Conservation (phyloP, 306 rosid genomes). For the Glycine tomentella region DNA sequence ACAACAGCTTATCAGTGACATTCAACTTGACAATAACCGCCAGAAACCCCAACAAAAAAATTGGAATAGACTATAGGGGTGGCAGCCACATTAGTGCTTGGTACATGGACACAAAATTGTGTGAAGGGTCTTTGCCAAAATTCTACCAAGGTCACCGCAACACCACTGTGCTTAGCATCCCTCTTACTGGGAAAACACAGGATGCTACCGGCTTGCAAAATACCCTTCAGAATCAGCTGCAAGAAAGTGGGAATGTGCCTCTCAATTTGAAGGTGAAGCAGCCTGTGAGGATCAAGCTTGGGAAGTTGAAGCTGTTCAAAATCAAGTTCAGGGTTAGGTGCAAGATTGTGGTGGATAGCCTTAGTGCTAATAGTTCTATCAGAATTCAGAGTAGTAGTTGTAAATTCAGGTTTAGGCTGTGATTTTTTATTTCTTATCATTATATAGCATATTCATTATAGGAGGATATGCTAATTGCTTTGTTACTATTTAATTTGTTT, state of each 20-base stretch:
- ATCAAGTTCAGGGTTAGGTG: conserved; percentile 71
- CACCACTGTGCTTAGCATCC: conserved; percentile 62
- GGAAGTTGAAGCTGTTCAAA: conserved; percentile 70
- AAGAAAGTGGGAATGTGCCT: conserved; percentile 56
- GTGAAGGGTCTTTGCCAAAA: conserved; percentile 72
- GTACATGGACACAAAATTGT: conserved; percentile 60
- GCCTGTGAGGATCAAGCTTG: conserved; percentile 79
- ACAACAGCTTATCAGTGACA: conserved; percentile 55
- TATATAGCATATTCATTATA: neutral
- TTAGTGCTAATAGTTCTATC: conserved; percentile 48
- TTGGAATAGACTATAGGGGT: conserved; percentile 77
- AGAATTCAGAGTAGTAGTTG: conserved; percentile 48
- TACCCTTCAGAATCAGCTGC: conserved; percentile 46
- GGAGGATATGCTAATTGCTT: conserved; percentile 12
- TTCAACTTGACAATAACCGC: conserved; percentile 70
- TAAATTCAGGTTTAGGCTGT: conserved; percentile 50
- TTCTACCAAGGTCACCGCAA: conserved; percentile 87
- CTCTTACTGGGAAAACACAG: conserved; percentile 56
- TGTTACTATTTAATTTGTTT: conserved; percentile 40
- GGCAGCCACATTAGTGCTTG: conserved; percentile 75
- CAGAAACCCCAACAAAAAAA: conserved; percentile 75
- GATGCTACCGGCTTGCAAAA: conserved; percentile 52
- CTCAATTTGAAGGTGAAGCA: conserved; percentile 63
- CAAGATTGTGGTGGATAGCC: conserved; percentile 59
- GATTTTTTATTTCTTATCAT: neutral